A percentile compares a stretch with the other conserved stretches of the same genome.
These are phyloP conservation scores for Cladosporium cucumerinum DNA, from an alignment of 2,329 filamentous ascomycete species.

Conservation along the genomic window DNA sequence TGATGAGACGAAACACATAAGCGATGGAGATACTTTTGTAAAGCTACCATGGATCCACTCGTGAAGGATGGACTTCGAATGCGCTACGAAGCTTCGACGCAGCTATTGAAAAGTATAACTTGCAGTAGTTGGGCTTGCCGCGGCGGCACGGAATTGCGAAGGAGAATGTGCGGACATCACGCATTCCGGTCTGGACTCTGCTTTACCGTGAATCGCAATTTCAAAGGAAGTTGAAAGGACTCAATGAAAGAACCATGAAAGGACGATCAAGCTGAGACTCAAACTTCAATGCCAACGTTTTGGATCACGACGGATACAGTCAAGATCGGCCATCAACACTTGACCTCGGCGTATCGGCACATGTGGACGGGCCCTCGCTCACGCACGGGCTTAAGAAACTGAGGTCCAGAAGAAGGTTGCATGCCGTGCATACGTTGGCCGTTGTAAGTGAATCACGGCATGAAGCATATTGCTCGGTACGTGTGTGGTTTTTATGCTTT, in stretches of 20 bases:
- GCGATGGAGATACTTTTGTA: neutral
- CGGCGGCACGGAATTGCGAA: neutral
- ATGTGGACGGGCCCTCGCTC: neutral
- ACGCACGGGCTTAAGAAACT: neutral
- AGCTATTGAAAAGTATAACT: constrained; percentile 5
- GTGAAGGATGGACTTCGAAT: neutral
- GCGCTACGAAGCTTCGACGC: constrained; percentile 12
- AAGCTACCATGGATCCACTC: neutral
- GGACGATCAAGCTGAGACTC: neutral
- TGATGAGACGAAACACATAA: neutral
- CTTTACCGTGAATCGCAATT: neutral
- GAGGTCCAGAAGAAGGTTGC: neutral
- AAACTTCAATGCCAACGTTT: neutral
- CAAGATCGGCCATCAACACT: neutral
- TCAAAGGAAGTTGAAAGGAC: neutral
- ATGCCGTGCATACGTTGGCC: neutral
- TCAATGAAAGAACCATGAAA: neutral
- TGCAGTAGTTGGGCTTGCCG: neutral
- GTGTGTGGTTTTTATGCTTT: neutral
- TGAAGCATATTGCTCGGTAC: neutral
- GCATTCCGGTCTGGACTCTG: neutral
- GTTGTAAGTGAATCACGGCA: neutral
- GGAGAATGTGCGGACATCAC: neutral
- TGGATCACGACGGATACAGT: neutral
- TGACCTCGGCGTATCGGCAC: neutral